phyloP scores from a whole-genome alignment of 148 eudicot species.

The Drosera capensis region DNA sequence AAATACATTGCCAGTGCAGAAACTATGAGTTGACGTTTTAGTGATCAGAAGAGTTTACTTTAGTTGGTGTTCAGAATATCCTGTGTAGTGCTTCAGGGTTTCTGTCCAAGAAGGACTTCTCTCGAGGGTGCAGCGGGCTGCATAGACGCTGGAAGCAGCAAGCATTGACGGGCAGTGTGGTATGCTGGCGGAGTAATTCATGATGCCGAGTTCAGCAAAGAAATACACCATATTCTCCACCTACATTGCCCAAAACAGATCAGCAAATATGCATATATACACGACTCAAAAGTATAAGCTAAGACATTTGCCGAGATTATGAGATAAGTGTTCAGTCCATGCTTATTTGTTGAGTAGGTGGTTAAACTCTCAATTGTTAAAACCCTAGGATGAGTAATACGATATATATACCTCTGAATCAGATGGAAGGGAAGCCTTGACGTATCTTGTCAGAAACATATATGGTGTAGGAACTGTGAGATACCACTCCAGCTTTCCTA shows the following conservation, averaged over 20 bases:
- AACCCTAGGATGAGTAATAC: no score
- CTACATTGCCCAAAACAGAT: no score
- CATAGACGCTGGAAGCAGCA: constrained; percentile 47
- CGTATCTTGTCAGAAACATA: constrained; percentile 53
- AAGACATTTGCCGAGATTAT: no score
- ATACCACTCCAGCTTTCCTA: constrained; percentile 54
- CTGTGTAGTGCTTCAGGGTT: constrained; percentile 43
- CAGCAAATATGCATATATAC: no score
- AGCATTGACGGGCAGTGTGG: constrained; percentile 32
- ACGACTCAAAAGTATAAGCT: no score
- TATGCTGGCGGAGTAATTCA: constrained; percentile 25
- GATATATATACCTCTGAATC: no score
- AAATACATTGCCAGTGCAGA: no score
- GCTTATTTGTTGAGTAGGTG: no score
- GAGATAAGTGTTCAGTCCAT: no score
- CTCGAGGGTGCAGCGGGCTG: constrained; percentile 32
- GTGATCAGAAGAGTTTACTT: no score
- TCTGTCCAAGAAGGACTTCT: constrained; percentile 34
- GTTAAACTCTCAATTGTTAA: no score
- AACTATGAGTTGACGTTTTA: no score
- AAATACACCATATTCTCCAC: constrained; percentile 45
- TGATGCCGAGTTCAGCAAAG: constrained; percentile 39
- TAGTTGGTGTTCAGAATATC: constrained; percentile 30
- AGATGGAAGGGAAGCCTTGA: constrained; percentile 44
- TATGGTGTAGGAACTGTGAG: constrained; percentile 79